Evolutionary conservation across 345 rosid genomes (phyloP).

Genomic region (Trapa bicornis): DNA sequence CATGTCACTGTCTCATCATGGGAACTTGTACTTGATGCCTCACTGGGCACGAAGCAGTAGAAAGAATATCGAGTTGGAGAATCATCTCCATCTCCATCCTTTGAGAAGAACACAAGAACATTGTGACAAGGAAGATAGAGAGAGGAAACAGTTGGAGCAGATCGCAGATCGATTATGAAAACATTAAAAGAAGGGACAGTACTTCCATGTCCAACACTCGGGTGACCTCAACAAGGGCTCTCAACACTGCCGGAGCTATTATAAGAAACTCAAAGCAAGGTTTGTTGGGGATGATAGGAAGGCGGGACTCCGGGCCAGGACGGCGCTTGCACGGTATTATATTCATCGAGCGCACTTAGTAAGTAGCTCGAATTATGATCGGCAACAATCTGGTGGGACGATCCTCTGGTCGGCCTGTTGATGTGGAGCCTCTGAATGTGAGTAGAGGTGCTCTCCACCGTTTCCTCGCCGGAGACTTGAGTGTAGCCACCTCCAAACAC

Average conservation of each 20-base stretch:
- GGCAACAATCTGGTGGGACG: not conserved
- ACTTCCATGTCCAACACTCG: no score
- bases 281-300: slow-evolving; percentile 5
- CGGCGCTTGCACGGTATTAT: slow-evolving; percentile 16
- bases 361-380: slow-evolving; percentile 1
- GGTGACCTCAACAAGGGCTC: no score
- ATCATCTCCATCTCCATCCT: no score
- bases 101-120: no score
- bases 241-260: no score
- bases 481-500: slow-evolving; percentile 18
- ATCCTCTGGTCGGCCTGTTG: slow-evolving; percentile 6
- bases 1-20: not conserved
- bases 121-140: no score
- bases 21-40: not conserved
- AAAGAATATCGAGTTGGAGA: not conserved
- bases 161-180: no score
- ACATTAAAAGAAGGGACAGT: no score
- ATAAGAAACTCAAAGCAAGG: not conserved
- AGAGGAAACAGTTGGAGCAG: no score
- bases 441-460: slow-evolving; percentile 42
- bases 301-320: slow-evolving; percentile 6
- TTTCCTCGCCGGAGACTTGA: slow-evolving; percentile 52
- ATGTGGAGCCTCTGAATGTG: slow-evolving; percentile 16
- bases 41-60: not conserved
- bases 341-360: slow-evolving; percentile 18